Evolutionary conservation across 1,284 basidiomycete genomes (phyloP).

Genomic region (Apiotrichum siamense): DNA sequence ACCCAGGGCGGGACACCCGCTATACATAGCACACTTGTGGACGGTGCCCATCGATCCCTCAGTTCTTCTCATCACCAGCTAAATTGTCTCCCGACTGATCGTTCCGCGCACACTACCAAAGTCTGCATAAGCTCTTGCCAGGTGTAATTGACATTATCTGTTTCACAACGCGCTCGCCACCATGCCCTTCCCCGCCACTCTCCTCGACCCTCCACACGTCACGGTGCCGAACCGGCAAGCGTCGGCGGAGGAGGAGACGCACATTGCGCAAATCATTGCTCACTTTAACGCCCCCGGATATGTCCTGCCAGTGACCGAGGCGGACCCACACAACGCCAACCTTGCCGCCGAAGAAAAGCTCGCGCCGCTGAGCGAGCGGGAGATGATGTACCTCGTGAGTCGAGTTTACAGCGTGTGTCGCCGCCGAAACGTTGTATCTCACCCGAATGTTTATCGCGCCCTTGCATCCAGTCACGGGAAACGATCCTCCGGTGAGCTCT

Average conservation of each 20-base stretch:
- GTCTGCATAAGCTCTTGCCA: no score
- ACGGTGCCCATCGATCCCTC: no score
- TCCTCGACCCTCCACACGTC: not conserved
- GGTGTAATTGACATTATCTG: not conserved
- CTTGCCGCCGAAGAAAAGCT: constrained; percentile 1
- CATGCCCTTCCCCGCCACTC: constrained; percentile 5
- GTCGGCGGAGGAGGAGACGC: not conserved
- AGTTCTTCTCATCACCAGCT: no score
- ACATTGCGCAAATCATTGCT: constrained; percentile 12
- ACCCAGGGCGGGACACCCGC: no score
- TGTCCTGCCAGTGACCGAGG: constrained; percentile 20
- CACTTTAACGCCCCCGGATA: constrained; percentile 27
- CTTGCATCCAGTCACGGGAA: not conserved
- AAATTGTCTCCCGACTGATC: no score
- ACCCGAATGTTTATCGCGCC: not conserved
- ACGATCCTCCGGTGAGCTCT: not conserved
- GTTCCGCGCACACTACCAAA: no score
- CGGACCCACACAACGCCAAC: not conserved
- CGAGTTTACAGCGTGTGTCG: no score
- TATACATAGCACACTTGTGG: no score
- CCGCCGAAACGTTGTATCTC: not conserved
- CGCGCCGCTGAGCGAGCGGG: constrained; percentile 24
- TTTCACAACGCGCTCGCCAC: not conserved
- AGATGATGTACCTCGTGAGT: constrained; percentile 43
- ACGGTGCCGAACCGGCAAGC: not conserved